Evolutionary conservation across 192 early-diverging fungal genomes (phyloP), one percentile per base, ranked within the genome.

Genomic region (Entomortierella beljakovae): DNA sequence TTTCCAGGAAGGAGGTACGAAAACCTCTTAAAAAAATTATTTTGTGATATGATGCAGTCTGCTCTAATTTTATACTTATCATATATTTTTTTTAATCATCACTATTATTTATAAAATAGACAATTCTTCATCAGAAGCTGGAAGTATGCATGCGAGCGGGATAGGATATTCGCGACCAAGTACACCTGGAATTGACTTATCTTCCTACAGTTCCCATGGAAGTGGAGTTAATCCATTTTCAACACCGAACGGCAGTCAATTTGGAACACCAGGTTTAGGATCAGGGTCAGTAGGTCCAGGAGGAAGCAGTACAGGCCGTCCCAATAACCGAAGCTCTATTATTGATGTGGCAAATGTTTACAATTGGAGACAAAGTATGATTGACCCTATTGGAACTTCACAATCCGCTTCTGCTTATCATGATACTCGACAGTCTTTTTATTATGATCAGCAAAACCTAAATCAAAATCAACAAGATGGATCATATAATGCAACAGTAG

Each of bases 331-430:
- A 2, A 69, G 57, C n/a, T 64, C 65, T 1, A 57, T 64, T 29
- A 64, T 58, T 0, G 65, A 64, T 43, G 74, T 77, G 25, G 61
- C 74, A 1, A 53, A 69, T 15, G 54, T 16, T 4, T 77, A 77
- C 11, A 42, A 52, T 1, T 43, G 50, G 7, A 52, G 48, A 0
- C 74, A 77, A 52, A 69, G 74, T 43, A 37, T 52, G 22, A 11
- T 25, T 32, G 4, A 60, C 9, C 46, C 49, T 31, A 32, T 69
- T 16, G 49, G 46, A 33, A 20, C 42, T 0, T 9, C 38, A 4
- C 32, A 10, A 1, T 22, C 34, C 13, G 9, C 33, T 35, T 32
- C 56, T n/a, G n/a, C 10, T 8, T 32, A 35, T 11, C 56, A 22
- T 46, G 5, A 15, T 10, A 20, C 15, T 15, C 43, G 6, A 2